A percentile compares a stretch with the other conserved stretches of the same genome.
Conservation (phyloP, 2,329 filamentous ascomycete genomes). For the Cyanodermella asteris region DNA sequence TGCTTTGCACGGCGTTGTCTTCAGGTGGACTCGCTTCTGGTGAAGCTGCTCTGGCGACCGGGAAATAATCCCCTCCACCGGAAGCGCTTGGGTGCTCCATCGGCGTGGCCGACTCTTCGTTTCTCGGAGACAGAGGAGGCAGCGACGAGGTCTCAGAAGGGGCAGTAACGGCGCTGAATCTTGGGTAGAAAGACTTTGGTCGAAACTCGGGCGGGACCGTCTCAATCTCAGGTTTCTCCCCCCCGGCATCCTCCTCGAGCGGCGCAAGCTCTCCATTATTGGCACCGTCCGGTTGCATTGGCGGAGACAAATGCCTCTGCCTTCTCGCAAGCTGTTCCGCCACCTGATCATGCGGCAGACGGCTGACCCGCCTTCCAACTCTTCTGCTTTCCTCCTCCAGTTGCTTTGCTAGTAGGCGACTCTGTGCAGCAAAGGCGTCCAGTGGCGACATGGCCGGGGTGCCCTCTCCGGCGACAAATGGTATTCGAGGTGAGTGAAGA, state of each 20-base stretch:
- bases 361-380: constrained; percentile 59
- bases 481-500: constrained; percentile 48
- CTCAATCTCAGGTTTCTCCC: constrained; percentile 13
- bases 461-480: constrained; percentile 53
- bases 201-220: constrained; percentile 27
- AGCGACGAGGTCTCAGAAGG: not conserved
- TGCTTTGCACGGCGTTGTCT: constrained; percentile 1
- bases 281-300: constrained; percentile 33
- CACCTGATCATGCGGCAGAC: constrained; percentile 62
- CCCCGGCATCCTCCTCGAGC: too few relatives aligned
- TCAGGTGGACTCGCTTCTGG: constrained; percentile 6
- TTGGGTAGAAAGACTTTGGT: constrained; percentile 53
- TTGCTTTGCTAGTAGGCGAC: constrained; percentile 65
- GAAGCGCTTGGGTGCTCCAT: constrained; percentile 1
- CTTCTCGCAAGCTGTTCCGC: constrained; percentile 63
- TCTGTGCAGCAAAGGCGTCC: constrained; percentile 86
- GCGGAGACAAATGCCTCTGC: constrained; percentile 63
- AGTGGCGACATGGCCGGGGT: constrained; percentile 83
- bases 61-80: constrained; percentile 10
- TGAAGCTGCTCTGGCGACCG: constrained; percentile 8
- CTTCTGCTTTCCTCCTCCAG: constrained; percentile 53
- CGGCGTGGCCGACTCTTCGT: not conserved
- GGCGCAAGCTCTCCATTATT: constrained; percentile 14
- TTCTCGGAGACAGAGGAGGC: not conserved
- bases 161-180: constrained; percentile 34